Percentiles rank a stretch among this genome's conserved stretches.
Conservation (phyloP, 176 grass and related monocot genomes). For the Musa beccarii region DNA sequence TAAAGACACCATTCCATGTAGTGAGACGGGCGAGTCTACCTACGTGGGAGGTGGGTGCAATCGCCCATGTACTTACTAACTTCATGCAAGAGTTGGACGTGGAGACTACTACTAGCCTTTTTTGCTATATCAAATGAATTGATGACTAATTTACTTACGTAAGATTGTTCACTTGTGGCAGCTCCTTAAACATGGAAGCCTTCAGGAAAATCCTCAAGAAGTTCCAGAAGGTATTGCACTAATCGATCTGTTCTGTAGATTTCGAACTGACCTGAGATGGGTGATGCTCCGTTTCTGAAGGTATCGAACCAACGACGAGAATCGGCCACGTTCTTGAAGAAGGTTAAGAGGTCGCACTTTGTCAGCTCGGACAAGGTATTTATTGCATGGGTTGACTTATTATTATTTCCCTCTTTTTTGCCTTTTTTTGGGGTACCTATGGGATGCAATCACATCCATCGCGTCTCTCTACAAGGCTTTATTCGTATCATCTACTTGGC, state of each 20-base stretch:
- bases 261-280: background rate
- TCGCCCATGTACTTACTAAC: too few species aligned
- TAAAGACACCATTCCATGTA: background rate
- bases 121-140: too few species aligned
- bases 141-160: too few species aligned
- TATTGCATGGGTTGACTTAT: background rate
- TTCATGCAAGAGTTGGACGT: too few species aligned
- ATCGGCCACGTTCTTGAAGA: slow-evolving; percentile 43
- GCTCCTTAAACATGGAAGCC: slow-evolving; percentile 77
- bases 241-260: too few species aligned
- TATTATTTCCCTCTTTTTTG: background rate
- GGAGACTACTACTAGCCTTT: too few species aligned
- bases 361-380: slow-evolving; percentile 94
- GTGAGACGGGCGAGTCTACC: background rate
- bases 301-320: slow-evolving; percentile 59
- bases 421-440: background rate
- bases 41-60: too few species aligned
- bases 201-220: slow-evolving; percentile 97
- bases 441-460: too few species aligned
- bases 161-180: slow-evolving; percentile 10
- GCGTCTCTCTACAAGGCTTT: too few species aligned
- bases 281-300: slow-evolving; percentile 13
- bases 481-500: too few species aligned
- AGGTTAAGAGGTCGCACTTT: slow-evolving; percentile 66
- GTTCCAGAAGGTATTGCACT: slow-evolving; percentile 68